phyloP scores from a whole-genome alignment of 192 early-diverging fungal species.

The Coemansia sp. region DNA sequence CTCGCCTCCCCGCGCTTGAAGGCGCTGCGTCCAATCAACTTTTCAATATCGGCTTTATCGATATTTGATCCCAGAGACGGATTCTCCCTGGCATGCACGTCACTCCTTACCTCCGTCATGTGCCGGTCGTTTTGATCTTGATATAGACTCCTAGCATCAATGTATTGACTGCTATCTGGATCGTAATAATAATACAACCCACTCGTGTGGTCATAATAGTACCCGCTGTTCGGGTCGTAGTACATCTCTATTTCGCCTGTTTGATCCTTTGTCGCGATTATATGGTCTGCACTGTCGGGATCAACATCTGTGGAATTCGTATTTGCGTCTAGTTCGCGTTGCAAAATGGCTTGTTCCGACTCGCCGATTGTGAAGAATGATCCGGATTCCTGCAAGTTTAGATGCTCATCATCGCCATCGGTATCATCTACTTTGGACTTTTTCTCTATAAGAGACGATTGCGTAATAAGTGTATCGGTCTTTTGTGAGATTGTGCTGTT shows the following conservation, averaged over 20 bases:
- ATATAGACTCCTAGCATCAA: constrained; percentile 25
- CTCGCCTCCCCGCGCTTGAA: constrained; percentile 31
- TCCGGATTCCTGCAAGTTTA: neutral
- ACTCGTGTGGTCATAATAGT: constrained; percentile 38
- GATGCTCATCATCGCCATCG: constrained; percentile 1
- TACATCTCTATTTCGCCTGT: constrained; percentile 14
- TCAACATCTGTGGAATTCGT: neutral
- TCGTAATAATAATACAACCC: constrained; percentile 44
- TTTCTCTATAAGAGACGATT: neutral
- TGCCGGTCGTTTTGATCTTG: neutral
- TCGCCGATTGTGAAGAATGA: constrained; percentile 35
- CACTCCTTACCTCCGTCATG: neutral
- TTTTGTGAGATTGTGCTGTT: too few species aligned
- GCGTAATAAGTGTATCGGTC: neutral
- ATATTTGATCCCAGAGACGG: constrained; percentile 7
- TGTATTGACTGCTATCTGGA: constrained; percentile 16
- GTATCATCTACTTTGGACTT: neutral
- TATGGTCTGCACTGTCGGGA: neutral
- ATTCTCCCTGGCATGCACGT: constrained; percentile 2
- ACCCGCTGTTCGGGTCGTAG: constrained; percentile 48
- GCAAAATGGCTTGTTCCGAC: neutral
- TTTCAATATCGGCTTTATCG: constrained; percentile 24
- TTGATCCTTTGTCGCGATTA: neutral
- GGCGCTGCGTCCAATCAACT: constrained; percentile 34
- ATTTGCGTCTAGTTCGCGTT: neutral